Percentiles rank a stretch among this genome's conserved stretches.
Evolutionary conservation across 441 rosid genomes (phyloP).

Genomic region (Bocquillonia castaneifolia): DNA sequence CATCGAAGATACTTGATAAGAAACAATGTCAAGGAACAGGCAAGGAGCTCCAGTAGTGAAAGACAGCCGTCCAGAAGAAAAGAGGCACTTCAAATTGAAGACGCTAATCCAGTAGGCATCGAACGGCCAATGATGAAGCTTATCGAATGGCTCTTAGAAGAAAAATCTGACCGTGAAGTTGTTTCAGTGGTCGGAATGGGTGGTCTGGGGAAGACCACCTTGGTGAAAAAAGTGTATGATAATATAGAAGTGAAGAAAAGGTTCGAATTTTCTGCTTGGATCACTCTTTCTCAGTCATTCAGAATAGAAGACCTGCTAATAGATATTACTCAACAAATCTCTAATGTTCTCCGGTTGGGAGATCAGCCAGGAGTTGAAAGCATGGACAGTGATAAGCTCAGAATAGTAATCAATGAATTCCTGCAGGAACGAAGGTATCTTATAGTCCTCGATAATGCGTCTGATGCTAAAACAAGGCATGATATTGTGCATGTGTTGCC

Average conservation of each 20-base stretch:
- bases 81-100: slow-evolving; percentile 22
- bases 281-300: slow-evolving; percentile 12
- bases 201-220: slow-evolving; percentile 27
- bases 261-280: slow-evolving; percentile 13
- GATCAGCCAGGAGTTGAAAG: slow-evolving; percentile 19
- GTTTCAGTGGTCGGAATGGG: slow-evolving; percentile 30
- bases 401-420: background rate
- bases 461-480: slow-evolving; percentile 14
- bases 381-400: slow-evolving; percentile 15
- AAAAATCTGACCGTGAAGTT: slow-evolving; percentile 19
- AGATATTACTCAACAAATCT: slow-evolving; percentile 21
- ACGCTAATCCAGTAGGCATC: slow-evolving; percentile 30
- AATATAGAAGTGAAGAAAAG: slow-evolving; percentile 7
- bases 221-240: slow-evolving; percentile 21
- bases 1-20: slow-evolving; percentile 30
- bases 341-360: background rate
- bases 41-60: slow-evolving; percentile 16
- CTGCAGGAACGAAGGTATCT: slow-evolving; percentile 19
- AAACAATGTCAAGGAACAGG: slow-evolving; percentile 25
- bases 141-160: slow-evolving; percentile 17
- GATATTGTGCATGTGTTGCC: slow-evolving; percentile 20
- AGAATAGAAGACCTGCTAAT: slow-evolving; percentile 13
- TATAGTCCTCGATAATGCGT: slow-evolving; percentile 27
- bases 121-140: slow-evolving; percentile 19
- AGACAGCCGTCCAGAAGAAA: slow-evolving; percentile 11